Conservation (phyloP, 2,329 filamentous ascomycete genomes). For the Amesomyces nigricolor region DNA sequence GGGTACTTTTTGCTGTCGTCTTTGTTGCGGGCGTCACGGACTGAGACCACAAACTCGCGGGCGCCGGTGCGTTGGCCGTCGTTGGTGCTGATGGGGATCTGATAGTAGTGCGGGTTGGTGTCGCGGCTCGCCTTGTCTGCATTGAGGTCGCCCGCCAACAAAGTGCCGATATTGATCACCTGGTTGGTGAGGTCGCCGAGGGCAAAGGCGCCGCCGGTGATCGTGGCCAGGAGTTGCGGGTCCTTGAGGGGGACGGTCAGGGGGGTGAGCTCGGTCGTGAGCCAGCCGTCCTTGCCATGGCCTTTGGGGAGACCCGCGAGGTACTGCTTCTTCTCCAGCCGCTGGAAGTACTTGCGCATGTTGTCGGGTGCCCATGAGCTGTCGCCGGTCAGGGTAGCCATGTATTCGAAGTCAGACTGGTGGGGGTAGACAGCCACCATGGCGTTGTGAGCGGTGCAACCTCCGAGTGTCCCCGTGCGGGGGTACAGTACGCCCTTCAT, state of each 20-base stretch:
- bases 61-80: conserved; percentile 48
- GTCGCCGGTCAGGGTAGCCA: conserved; percentile 40
- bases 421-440: conserved; percentile 36
- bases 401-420: conserved; percentile 38
- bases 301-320: conserved; percentile 38
- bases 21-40: conserved; percentile 29
- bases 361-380: conserved; percentile 43
- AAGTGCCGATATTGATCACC: conserved; percentile 35
- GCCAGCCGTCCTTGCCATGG: conserved; percentile 55
- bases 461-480: conserved; percentile 35
- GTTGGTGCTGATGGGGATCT: conserved; percentile 53
- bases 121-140: conserved; percentile 42
- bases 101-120: conserved; percentile 43
- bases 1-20: conserved; percentile 34
- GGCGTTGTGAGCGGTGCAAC: conserved; percentile 35
- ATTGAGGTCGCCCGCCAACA: conserved; percentile 48
- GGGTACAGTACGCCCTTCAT: conserved; percentile 36
- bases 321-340: conserved; percentile 51
- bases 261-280: conserved; percentile 45
- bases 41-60: conserved; percentile 46
- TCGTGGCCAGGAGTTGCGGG: conserved; percentile 46
- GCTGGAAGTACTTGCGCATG: conserved; percentile 53
- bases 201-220: conserved; percentile 47
- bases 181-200: conserved; percentile 38
- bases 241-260: conserved; percentile 48